A percentile compares a stretch with the other conserved stretches of the same genome.
phyloP scores from a whole-genome alignment of 352 stramenopile genomes.

The Aphanomyces invadans region DNA sequence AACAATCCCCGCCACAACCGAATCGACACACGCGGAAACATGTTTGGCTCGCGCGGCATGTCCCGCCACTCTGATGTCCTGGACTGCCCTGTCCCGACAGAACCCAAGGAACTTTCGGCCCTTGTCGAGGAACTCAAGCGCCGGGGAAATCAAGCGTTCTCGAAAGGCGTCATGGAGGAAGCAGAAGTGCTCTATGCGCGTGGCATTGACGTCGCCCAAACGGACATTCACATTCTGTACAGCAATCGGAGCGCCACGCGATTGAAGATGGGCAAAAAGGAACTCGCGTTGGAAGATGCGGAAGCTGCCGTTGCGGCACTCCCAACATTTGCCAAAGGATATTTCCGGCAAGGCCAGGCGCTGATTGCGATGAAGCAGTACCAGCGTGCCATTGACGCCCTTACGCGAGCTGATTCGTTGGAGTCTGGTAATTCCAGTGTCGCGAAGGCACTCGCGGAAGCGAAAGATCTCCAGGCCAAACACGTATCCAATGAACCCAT shows the following conservation, averaged over 20 bases:
- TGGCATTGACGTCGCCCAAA: slow-evolving; percentile 81
- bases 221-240: slow-evolving; percentile 79
- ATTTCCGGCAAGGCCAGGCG: slow-evolving; percentile 76
- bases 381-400: slow-evolving; percentile 47
- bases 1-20: not conserved
- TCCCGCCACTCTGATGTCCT: slow-evolving; percentile 79
- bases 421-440: slow-evolving; percentile 74
- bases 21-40: slow-evolving; percentile 23
- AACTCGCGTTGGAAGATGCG: slow-evolving; percentile 56
- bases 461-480: slow-evolving; percentile 53
- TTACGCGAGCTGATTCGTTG: slow-evolving; percentile 52
- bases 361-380: slow-evolving; percentile 62
- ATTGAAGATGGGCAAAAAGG: slow-evolving; percentile 68
- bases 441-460: slow-evolving; percentile 47
- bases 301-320: slow-evolving; percentile 51
- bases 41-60: slow-evolving; percentile 61
- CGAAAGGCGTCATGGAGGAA: slow-evolving; percentile 80
- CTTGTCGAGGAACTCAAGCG: slow-evolving; percentile 85
- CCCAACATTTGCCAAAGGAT: slow-evolving; percentile 68
- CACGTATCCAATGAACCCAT: slow-evolving; percentile 36
- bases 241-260: slow-evolving; percentile 84
- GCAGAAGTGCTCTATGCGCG: slow-evolving; percentile 95
- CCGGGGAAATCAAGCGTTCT: slow-evolving; percentile 80
- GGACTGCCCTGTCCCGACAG: slow-evolving; percentile 39
- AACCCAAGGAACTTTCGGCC: slow-evolving; percentile 40